Conservation (phyloP, 2,329 filamentous ascomycete genomes). For the Aspergillus tubingensis region DNA sequence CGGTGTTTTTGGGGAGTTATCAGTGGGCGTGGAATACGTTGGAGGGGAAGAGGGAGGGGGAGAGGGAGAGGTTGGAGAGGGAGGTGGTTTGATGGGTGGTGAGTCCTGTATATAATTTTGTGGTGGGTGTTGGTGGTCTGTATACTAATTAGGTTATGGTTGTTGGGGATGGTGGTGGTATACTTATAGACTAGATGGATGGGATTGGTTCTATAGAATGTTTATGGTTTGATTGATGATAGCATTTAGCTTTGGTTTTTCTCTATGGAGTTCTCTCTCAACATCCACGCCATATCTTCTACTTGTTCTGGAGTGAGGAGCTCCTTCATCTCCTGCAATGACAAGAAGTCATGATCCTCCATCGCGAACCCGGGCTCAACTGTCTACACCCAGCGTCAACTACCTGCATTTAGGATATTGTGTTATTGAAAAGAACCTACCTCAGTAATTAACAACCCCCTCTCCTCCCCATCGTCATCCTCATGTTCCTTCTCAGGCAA, state of each 20-base stretch:
- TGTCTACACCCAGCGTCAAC: slow-evolving; percentile 41
- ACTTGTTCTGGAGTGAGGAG: slow-evolving; percentile 56
- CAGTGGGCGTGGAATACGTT: slow-evolving; percentile 82
- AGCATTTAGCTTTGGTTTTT: too few species aligned
- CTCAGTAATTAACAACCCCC: slow-evolving; percentile 65
- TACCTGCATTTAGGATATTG: background rate
- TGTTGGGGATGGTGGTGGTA: background rate
- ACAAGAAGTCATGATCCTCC: slow-evolving; percentile 67
- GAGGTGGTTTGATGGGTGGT: background rate
- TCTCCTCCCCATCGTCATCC: slow-evolving; percentile 33
- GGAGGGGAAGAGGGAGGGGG: slow-evolving; percentile 42
- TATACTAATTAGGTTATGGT: slow-evolving; percentile 7
- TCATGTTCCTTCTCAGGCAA: slow-evolving; percentile 44
- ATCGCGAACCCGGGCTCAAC: slow-evolving; percentile 70
- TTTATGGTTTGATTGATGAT: too few species aligned
- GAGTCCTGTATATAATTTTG: slow-evolving; percentile 14
- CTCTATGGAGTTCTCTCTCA: background rate
- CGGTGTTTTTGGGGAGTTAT: slow-evolving; percentile 92
- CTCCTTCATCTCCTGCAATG: slow-evolving; percentile 50
- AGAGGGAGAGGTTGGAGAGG: slow-evolving; percentile 2
- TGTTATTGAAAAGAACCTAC: slow-evolving; percentile 26
- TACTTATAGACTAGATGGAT: too few species aligned
- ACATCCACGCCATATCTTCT: slow-evolving; percentile 48
- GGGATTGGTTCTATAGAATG: too few species aligned
- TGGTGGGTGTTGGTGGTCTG: background rate